Evolutionary conservation across 345 rosid species (phyloP), one percentile per base, ranked within the genome.

Genomic region (Anastatica hierochuntica): DNA sequence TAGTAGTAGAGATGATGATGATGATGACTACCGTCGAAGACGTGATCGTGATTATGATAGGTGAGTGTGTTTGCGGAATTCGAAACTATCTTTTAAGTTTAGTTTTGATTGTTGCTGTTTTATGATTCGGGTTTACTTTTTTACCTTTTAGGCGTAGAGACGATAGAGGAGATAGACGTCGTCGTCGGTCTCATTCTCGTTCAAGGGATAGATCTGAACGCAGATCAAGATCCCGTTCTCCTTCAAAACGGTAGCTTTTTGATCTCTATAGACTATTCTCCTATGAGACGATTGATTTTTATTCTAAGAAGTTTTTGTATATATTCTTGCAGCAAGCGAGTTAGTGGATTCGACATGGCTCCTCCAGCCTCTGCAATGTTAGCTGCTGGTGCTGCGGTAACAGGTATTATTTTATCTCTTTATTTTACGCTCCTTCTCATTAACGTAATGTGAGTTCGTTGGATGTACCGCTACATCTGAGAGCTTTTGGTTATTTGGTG

Each of bases 261-360:
- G 9, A 47, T 19, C 75, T 56, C 79, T n/a, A n/a, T n/a, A n/a
- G n/a, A n/a, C n/a, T n/a, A 12, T 39, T 16, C 0, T 30, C 13
- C 0, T 45, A 9, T 45, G 50, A 13, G 45, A 4, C 38, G 17
- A 23, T 16, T 29, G 6, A n/a, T n/a, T 19, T 30, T 20, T 13
- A 37, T 18, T 38, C 21, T 27, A 15, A 11, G 39, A 34, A 10
- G 24, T 21, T 21, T 5, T 21, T 21, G 5, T 62, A 2, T 66
- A 4, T 65, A 2, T 49, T 12, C 38, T 69, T 76, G 44, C 83
- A 90, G 95, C 69, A 85, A 81, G 75, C 72, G 94, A 36, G 74
- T 76, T 42, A 81, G 95, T 68, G 94, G 90, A 55, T 83, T 83
- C 49, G 96, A 88, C 54, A 83, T 81, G 95, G 92, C 94, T 18